Base-by-base conservation (phyloP, 23 red algal species). In the Porphyridium purpureum region DNA sequence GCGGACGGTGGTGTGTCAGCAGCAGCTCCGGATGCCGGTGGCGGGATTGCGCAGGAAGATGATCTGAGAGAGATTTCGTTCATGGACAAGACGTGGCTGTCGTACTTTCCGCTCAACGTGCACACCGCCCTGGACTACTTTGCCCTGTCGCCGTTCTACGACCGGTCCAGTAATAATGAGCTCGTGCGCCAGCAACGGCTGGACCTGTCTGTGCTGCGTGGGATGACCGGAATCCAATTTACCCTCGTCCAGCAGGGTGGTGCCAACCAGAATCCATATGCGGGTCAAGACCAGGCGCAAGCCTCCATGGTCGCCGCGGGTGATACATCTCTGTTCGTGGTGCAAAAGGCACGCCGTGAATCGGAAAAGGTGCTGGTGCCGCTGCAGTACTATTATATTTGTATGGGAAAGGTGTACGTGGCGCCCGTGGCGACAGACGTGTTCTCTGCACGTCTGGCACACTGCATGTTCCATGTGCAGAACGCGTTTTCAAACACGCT, bases 111-210 rank as follows among this genome's bases (percentile, higher is more conserved):
- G 27, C 62, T 98, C 33, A 98, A 68, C 35, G 54, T 58, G 27
- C 33, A 72, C 14, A 85, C 64, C 30, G 78, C 69, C 2, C 35
- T 98, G 46, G 60, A 80, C 17, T 98, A 98, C 50, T 98, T 98
- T 50, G 74, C 78, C 20, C 62, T 52, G 11, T 98, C 90, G 7
- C 90, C 82, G 15, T 98, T 98, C 48, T 98, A 98, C 72, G 81
- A 98, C 48, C 7, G 46, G 31, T 32, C 31, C 0, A 86, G 77
- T 58, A 86, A 86, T 70, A 98, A 98, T 35, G 79, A 98, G 52
- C 61, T 76, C 25, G 59, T 86, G 55, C 67, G 71, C 7, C 79
- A 86, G 79, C 90, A 98, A 34, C 52, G 49, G n/a, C 74, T 85
- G 4, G 71, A 98, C 53, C 66, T 50, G 17, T 42, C 65, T 28